Base-by-base conservation (phyloP, 139 green algal species). In the Pleodorina starrii region DNA sequence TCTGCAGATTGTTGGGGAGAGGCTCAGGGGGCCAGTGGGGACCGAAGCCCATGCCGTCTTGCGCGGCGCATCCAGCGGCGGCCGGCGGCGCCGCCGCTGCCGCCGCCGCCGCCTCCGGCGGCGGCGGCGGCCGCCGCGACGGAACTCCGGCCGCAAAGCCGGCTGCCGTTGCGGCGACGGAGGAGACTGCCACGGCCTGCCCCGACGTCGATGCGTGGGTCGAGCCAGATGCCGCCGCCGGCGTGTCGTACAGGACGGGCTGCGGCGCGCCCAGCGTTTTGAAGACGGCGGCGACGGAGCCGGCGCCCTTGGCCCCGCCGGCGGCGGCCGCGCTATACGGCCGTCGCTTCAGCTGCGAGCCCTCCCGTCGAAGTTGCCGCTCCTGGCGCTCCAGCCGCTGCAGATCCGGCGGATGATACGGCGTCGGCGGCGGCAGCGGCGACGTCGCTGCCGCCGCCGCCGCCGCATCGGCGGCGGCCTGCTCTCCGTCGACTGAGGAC, bases 1-100 rank as follows among this genome's bases (percentile, higher is more conserved):
- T 46, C 77, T 84, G 77, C 77, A 69, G 16, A 48, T 16, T n/a
- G 50, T 50, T n/a, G 6, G 19, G 77, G 17, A 32, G 35, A 1
- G 46, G 75, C 21, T 46, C 44, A 7, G 75, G 75, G 5, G 75
- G 75, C 75, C 75, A 83, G 32, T 42, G 27, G 75, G 75, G 75
- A 5, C 75, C 75, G 12, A 68, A 32, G 32, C 75, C 75, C 75
- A 68, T 54, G 43, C 42, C 68, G 32, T 48, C 35, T 10, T 48
- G 46, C 68, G 68, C 16, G 17, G 57, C 57, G 19, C 48, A 10
- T 57, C 12, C 48, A 12, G 48, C 48, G 48, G n/a, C 63, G n/a
- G 63, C 63, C 25, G 63, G 21, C 9, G 54, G 54, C 54, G 63
- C 32, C 17, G 63, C 36, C 68, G 68, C 19, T 7, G 32, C 32